Conservation (phyloP, 306 rosid species). For the Leucaena leucocephala region DNA sequence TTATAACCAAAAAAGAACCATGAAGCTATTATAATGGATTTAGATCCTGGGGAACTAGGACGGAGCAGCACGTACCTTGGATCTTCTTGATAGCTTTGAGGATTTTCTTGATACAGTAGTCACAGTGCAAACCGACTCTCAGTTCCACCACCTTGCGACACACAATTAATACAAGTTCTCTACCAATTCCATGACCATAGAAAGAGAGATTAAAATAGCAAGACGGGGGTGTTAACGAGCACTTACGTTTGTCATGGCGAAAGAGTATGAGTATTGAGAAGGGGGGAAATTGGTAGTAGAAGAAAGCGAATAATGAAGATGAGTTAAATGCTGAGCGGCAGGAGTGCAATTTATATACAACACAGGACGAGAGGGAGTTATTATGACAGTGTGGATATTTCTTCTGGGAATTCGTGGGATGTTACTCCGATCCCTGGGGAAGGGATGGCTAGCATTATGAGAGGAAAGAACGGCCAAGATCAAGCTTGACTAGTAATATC, state of each 20-base stretch:
- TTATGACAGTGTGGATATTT: neutral
- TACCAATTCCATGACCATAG: neutral
- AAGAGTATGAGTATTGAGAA: neutral
- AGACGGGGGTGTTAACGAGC: neutral
- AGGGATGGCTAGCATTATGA: neutral
- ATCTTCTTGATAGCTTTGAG: conserved; percentile 83
- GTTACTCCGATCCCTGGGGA: neutral
- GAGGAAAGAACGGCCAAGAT: too few species aligned
- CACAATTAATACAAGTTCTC: neutral
- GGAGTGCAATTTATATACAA: neutral
- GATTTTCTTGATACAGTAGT: conserved; percentile 89
- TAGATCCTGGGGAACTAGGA: neutral
- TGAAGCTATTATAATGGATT: neutral
- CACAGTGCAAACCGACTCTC: conserved; percentile 87
- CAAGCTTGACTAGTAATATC: too few species aligned
- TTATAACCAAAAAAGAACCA: neutral
- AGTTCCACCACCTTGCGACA: conserved; percentile 72
- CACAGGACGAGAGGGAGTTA: neutral
- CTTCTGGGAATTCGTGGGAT: neutral
- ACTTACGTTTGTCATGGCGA: conserved; percentile 63
- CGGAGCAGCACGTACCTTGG: conserved; percentile 49
- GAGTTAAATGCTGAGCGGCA: neutral
- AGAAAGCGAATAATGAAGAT: neutral
- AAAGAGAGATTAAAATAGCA: neutral
- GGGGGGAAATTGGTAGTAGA: too few species aligned